Percentiles rank a stretch among this genome's conserved stretches.
Conservation (phyloP, 345 rosid genomes). For the Pseudoturritis turrita region DNA sequence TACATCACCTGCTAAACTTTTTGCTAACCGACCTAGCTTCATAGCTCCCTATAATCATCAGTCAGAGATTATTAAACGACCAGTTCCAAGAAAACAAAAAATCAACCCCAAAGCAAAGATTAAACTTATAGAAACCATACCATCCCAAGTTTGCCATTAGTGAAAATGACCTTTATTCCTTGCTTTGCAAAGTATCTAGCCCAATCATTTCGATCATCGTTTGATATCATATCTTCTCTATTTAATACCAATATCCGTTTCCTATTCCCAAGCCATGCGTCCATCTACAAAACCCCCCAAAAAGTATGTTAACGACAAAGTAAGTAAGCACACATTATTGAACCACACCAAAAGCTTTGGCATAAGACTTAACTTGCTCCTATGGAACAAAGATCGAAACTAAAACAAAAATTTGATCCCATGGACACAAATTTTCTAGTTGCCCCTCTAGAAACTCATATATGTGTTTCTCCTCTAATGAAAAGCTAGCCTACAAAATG, state of each 20-base stretch:
- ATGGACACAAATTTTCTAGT: not conserved
- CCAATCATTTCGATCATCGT: constrained; percentile 87
- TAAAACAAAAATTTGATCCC: not conserved
- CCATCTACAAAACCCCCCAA: constrained; percentile 53
- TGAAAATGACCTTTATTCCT: constrained; percentile 68
- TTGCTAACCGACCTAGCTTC: constrained; percentile 74
- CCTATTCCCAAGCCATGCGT: constrained; percentile 90
- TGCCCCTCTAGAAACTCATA: not conserved
- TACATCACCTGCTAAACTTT: constrained; percentile 62
- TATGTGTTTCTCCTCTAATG: not conserved
- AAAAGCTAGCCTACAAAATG: not conserved
- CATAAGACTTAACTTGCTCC: not conserved
- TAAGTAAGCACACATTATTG: not conserved
- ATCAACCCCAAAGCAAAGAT: not conserved
- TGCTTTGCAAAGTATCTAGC: constrained; percentile 77
- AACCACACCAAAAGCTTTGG: not conserved
- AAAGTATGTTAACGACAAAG: not conserved
- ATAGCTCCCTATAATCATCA: constrained; percentile 59
- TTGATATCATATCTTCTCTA: constrained; percentile 93
- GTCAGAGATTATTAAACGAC: constrained; percentile 1
- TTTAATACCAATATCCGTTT: constrained; percentile 81
- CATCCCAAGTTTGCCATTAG: constrained; percentile 81
- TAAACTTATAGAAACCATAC: constrained; percentile 32
- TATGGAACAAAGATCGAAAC: not conserved
- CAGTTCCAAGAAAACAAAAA: not conserved